phyloP scores from a whole-genome alignment of 2,329 filamentous ascomycete species.

The Cadophora sp. region DNA sequence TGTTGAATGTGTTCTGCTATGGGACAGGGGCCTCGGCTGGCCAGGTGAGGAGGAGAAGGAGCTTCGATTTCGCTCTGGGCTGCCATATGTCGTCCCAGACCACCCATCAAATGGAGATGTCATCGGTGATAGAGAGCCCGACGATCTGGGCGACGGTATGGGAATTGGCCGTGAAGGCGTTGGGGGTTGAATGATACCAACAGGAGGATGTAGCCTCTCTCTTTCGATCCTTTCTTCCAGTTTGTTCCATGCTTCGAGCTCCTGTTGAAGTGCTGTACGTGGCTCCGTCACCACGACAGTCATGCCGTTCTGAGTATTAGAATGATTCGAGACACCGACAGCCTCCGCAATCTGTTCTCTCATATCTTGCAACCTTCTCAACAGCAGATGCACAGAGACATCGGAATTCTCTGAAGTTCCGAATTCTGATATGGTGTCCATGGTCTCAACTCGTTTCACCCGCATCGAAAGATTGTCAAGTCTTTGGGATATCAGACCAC shows the following conservation, averaged over 20 bases:
- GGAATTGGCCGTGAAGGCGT: slow-evolving; percentile 20
- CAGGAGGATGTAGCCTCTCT: slow-evolving; percentile 33
- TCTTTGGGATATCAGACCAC: slow-evolving; percentile 29
- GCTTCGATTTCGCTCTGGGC: slow-evolving; percentile 20
- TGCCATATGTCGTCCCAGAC: slow-evolving; percentile 19
- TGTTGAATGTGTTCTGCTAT: slow-evolving; percentile 28
- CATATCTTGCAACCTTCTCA: slow-evolving; percentile 31
- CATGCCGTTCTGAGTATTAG: neutral
- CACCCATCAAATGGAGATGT: slow-evolving; percentile 23
- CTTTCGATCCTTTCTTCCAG: slow-evolving; percentile 35
- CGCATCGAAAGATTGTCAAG: slow-evolving; percentile 37
- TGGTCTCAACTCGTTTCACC: slow-evolving; percentile 29
- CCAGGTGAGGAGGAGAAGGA: slow-evolving; percentile 26
- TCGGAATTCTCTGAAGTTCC: slow-evolving; percentile 8
- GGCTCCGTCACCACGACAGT: slow-evolving; percentile 19
- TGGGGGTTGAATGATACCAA: neutral
- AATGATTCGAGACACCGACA: slow-evolving; percentile 28
- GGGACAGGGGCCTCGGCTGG: slow-evolving; percentile 5
- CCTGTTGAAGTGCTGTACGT: slow-evolving; percentile 28
- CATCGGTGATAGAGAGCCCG: slow-evolving; percentile 18
- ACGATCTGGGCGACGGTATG: slow-evolving; percentile 19
- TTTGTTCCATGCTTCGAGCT: slow-evolving; percentile 36
- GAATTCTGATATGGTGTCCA: slow-evolving; percentile 26
- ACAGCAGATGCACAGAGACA: slow-evolving; percentile 23
- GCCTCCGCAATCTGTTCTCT: slow-evolving; percentile 30